These are phyloP conservation scores for Dichomitus squalens DNA, from an alignment of 1,284 basidiomycete species.

Conservation along the genomic window DNA sequence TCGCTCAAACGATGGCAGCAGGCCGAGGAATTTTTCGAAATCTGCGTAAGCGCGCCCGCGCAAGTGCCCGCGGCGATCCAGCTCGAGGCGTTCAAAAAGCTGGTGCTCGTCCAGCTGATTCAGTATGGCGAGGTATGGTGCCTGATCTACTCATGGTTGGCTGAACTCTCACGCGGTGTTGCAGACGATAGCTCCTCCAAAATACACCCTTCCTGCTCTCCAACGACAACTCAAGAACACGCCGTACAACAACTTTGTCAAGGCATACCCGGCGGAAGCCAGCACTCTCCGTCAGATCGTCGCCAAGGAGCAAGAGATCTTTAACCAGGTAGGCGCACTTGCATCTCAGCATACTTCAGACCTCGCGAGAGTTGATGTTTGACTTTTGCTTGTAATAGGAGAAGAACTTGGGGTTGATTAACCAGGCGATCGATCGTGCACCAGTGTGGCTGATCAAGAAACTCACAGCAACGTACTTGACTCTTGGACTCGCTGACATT, in stretches of 20 bases:
- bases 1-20: conserved; percentile 63
- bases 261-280: conserved; percentile 59
- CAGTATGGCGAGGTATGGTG: conserved; percentile 62
- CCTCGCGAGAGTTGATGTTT: background rate
- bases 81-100: conserved; percentile 84
- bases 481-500: conserved; percentile 71
- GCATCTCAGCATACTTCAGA: background rate
- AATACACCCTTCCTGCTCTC: conserved; percentile 64
- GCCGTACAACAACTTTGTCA: conserved; percentile 62
- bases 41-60: conserved; percentile 74
- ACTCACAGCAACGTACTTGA: conserved; percentile 78
- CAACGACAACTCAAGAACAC: conserved; percentile 61
- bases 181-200: conserved; percentile 60
- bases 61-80: conserved; percentile 70
- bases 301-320: conserved; percentile 56
- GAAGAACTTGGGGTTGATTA: conserved; percentile 68
- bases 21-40: conserved; percentile 77
- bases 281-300: conserved; percentile 44
- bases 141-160: background rate
- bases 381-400: conserved; percentile 50
- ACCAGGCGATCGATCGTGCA: conserved; percentile 64
- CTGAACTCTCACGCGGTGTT: background rate
- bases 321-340: conserved; percentile 44
- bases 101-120: conserved; percentile 76
- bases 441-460: conserved; percentile 77